Percentiles rank a stretch among this genome's conserved stretches.
Conservation (phyloP, 768 basidiomycete species). For the Rubroboletus satanas region DNA sequence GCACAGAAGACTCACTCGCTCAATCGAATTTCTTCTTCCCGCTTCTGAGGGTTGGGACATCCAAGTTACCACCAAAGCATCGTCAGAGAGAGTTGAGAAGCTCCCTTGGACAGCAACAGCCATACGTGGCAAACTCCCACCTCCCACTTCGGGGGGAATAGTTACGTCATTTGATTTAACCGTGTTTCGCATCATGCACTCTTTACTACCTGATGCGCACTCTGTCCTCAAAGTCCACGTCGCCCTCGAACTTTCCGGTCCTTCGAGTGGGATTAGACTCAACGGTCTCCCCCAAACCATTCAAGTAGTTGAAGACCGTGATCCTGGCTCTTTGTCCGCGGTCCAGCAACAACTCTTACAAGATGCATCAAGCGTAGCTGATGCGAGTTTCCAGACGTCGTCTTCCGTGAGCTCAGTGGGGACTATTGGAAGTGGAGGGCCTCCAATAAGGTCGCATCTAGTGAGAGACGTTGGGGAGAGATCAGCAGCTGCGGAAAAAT, state of each 20-base stretch:
- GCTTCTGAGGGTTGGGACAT: constrained; percentile 82
- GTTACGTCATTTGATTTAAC: constrained; percentile 46
- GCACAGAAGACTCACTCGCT: constrained; percentile 63
- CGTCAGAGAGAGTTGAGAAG: constrained; percentile 64
- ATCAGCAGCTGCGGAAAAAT: constrained; percentile 65
- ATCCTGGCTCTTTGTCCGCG: constrained; percentile 48
- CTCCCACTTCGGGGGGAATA: constrained; percentile 29
- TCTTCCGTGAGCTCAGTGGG: constrained; percentile 55
- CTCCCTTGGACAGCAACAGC: constrained; percentile 72
- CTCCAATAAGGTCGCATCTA: constrained; percentile 31
- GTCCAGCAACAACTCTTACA: constrained; percentile 52
- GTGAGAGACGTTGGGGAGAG: constrained; percentile 42
- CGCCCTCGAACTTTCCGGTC: constrained; percentile 74
- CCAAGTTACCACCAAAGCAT: constrained; percentile 70
- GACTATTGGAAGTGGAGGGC: constrained; percentile 40
- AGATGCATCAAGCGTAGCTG: constrained; percentile 66
- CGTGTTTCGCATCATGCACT: constrained; percentile 68
- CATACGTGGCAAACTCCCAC: constrained; percentile 39
- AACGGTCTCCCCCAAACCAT: constrained; percentile 80
- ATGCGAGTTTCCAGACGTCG: constrained; percentile 62
- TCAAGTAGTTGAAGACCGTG: constrained; percentile 61
- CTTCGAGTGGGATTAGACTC: constrained; percentile 73
- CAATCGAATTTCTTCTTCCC: constrained; percentile 79
- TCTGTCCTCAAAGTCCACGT: constrained; percentile 78
- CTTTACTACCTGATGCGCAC: constrained; percentile 65